Conservation (phyloP, 768 basidiomycete species). For the Lentinula detonsa region DNA sequence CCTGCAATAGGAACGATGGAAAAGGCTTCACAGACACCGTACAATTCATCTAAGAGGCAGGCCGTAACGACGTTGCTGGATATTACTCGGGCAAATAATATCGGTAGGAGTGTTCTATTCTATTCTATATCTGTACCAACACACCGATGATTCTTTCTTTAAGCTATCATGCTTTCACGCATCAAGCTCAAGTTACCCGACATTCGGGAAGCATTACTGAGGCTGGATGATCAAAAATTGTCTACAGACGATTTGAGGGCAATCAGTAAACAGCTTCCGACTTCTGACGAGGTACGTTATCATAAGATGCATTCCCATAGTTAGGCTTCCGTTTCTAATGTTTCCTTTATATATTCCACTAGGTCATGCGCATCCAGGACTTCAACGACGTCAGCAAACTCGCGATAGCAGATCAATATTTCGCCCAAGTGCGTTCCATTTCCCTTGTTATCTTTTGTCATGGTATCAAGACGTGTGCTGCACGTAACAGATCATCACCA, state of each 20-base stretch:
- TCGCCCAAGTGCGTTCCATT: conserved; percentile 49
- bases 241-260: conserved; percentile 72
- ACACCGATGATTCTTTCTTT: conserved; percentile 3
- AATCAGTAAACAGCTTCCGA: conserved; percentile 72
- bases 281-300: conserved; percentile 67
- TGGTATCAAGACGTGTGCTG: background rate
- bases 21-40: conserved; percentile 33
- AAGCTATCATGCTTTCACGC: conserved; percentile 80
- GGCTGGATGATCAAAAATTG: conserved; percentile 62
- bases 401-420: conserved; percentile 81
- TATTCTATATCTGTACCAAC: background rate
- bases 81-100: conserved; percentile 78
- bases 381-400: conserved; percentile 71
- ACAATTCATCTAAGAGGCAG: conserved; percentile 43
- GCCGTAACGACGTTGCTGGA: conserved; percentile 68
- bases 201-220: conserved; percentile 67
- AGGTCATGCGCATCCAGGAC: conserved; percentile 61
- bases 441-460: background rate
- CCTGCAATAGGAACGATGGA: conserved; percentile 13
- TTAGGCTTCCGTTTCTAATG: background rate
- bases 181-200: conserved; percentile 60
- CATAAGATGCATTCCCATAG: background rate
- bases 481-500: conserved; percentile 58
- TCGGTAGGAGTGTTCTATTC: conserved; percentile 41
- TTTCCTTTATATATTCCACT: background rate